A percentile compares a stretch with the other conserved stretches of the same genome.
phyloP scores from a whole-genome alignment of 1,284 basidiomycete genomes.

The Cystobasidium sp. region DNA sequence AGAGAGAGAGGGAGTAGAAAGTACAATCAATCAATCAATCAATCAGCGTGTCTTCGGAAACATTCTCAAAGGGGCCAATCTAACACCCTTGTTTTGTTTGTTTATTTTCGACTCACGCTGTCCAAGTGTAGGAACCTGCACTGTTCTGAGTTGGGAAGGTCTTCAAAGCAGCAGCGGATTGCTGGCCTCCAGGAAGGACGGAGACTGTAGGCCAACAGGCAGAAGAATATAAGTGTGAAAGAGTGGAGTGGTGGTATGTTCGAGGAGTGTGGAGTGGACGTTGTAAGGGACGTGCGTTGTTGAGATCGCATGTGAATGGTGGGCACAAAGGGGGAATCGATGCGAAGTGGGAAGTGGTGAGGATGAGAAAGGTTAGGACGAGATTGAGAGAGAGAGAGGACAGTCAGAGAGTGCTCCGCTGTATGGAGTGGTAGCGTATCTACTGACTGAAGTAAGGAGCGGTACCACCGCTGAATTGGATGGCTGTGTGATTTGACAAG shows the following conservation, averaged over 20 bases:
- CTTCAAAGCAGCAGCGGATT: constrained; percentile 23
- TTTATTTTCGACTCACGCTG: neutral
- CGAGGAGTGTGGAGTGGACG: neutral
- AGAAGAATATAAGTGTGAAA: neutral
- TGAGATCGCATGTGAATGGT: neutral
- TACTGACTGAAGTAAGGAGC: constrained; percentile 37
- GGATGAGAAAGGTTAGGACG: neutral
- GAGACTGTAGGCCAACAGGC: constrained; percentile 4
- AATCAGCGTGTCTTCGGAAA: too few relatives aligned
- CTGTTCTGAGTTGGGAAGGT: constrained; percentile 32
- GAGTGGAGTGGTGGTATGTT: neutral
- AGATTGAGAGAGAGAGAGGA: constrained; percentile 4
- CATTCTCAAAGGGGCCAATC: too few relatives aligned
- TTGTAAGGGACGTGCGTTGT: neutral
- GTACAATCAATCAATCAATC: too few relatives aligned
- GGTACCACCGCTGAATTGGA: constrained; percentile 29
- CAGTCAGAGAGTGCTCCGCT: neutral
- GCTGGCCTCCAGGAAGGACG: constrained; percentile 37
- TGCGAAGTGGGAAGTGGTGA: neutral
- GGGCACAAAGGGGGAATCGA: neutral
- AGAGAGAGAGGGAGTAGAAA: too few relatives aligned
- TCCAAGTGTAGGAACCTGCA: constrained; percentile 43
- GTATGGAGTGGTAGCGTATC: neutral
- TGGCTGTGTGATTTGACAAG: constrained; percentile 1
- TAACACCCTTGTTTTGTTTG: neutral